A percentile compares a stretch with the other conserved stretches of the same genome.
These are phyloP conservation scores for Podospora comata DNA, from an alignment of 495 filamentous ascomycete genomes.

Conservation along the genomic window DNA sequence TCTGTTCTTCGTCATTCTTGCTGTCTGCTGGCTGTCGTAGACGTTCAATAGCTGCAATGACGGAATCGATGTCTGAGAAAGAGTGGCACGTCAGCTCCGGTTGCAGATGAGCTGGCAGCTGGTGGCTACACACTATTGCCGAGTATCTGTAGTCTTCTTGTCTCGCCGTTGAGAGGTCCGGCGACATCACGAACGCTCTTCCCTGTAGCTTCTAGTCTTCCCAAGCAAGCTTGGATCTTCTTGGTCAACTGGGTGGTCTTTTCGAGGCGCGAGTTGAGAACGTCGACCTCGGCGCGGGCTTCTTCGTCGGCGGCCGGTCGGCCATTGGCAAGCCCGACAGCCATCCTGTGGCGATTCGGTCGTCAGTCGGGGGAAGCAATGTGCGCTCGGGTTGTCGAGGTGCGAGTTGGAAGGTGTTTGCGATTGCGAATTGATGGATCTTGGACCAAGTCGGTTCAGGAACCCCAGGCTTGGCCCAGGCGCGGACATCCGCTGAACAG, in stretches of 20 bases:
- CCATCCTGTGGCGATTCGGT: slow-evolving; percentile 34
- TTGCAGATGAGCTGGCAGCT: not conserved
- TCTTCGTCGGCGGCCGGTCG: slow-evolving; percentile 58
- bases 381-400: slow-evolving; percentile 3
- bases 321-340: slow-evolving; percentile 44
- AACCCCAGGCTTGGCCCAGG: not conserved
- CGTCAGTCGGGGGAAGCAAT: not conserved
- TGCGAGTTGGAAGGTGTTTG: slow-evolving; percentile 9
- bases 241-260: slow-evolving; percentile 75
- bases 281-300: slow-evolving; percentile 63
- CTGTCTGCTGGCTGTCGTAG: slow-evolving; percentile 85
- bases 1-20: slow-evolving; percentile 81
- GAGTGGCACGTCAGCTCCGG: not conserved
- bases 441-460: not conserved
- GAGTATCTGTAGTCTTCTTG: slow-evolving; percentile 77
- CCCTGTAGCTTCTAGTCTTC: slow-evolving; percentile 78
- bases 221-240: slow-evolving; percentile 86
- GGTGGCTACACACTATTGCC: slow-evolving; percentile 59
- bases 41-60: slow-evolving; percentile 80
- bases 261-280: slow-evolving; percentile 60
- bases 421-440: slow-evolving; percentile 1
- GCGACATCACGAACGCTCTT: slow-evolving; percentile 88
- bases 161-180: slow-evolving; percentile 89
- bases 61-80: slow-evolving; percentile 69
- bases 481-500: not conserved